A percentile compares a stretch with the other conserved stretches of the same genome.
Conservation (phyloP, 148 eudicot genomes). For the Beta vulgaris region DNA sequence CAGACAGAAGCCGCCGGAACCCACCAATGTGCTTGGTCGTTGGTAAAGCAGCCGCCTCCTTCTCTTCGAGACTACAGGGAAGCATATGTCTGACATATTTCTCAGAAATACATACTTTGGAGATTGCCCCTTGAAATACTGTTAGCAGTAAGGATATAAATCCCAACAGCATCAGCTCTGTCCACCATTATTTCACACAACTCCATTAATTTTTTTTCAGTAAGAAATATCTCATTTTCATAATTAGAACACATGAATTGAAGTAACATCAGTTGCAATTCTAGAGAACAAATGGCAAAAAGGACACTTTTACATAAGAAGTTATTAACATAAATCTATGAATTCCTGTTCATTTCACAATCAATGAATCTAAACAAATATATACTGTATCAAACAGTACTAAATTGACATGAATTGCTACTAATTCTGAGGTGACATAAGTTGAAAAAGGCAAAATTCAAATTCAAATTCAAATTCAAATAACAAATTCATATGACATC, state of each 20-base stretch:
- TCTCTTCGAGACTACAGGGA: constrained; percentile 48
- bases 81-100: constrained; percentile 45
- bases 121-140: constrained; percentile 65
- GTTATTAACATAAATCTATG: neutral
- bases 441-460: neutral
- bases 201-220: neutral
- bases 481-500: too few relatives aligned
- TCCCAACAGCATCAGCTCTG: constrained; percentile 98
- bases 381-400: too few relatives aligned
- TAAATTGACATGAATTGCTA: neutral
- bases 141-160: constrained; percentile 83
- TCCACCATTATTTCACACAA: constrained; percentile 18
- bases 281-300: neutral
- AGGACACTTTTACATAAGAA: neutral
- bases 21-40: constrained; percentile 22
- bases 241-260: too few relatives aligned
- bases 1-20: constrained; percentile 36
- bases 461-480: neutral
- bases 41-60: neutral
- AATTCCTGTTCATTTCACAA: neutral
- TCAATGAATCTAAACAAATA: too few relatives aligned
- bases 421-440: neutral
- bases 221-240: too few relatives aligned
- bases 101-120: constrained; percentile 59
- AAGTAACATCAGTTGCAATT: neutral